Base-by-base conservation (phyloP, 495 filamentous ascomycete species). In the Podospora pseudopauciseta region DNA sequence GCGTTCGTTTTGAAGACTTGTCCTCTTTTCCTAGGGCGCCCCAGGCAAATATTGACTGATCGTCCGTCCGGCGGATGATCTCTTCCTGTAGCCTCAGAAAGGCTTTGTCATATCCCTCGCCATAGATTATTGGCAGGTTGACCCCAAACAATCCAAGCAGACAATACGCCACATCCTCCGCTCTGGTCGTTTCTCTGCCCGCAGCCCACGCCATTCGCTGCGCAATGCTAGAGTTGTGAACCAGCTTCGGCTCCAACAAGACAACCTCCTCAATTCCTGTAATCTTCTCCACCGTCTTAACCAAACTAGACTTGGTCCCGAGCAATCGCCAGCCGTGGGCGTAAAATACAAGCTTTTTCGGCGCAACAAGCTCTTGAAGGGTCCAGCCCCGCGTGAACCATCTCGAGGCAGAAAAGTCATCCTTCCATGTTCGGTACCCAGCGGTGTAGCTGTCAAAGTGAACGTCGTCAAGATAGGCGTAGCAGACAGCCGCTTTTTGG, bases 121-220 rank as follows among this genome's bases (percentile, higher is more conserved):
- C 79, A 67, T 80, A 82, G 3, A 80, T 20, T 1, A 75, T 69
- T 18, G 75, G 68, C 69, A 81, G 72, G 62, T 73, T 67, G 49
- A 81, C 63, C 23, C 69, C 71, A 58, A 79, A 79, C 0, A 81
- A 65, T 15, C 79, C 79, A 32, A 81, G 55, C 7, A 82, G 71
- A 5, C 71, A 79, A 59, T 81, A 81, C 1, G 78, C 79, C 44
- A 66, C 62, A 64, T 82, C 80, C 69, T 82, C 80, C n/a, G 67
- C 64, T 4, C 68, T 54, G 1, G 71, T 76, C 0, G 77, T 80
- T 6, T 65, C 32, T n/a, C 80, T 72, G 27, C 59, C 28, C 7
- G 72, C 66, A 5, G 77, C 74, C 79, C 78, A 82, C 11, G 72
- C 71, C 68, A 82, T 75, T 28, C 74, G 70, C 63, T 65, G 67